phyloP scores from a whole-genome alignment of 2,329 filamentous ascomycete genomes.

The Fusarium buxicola region DNA sequence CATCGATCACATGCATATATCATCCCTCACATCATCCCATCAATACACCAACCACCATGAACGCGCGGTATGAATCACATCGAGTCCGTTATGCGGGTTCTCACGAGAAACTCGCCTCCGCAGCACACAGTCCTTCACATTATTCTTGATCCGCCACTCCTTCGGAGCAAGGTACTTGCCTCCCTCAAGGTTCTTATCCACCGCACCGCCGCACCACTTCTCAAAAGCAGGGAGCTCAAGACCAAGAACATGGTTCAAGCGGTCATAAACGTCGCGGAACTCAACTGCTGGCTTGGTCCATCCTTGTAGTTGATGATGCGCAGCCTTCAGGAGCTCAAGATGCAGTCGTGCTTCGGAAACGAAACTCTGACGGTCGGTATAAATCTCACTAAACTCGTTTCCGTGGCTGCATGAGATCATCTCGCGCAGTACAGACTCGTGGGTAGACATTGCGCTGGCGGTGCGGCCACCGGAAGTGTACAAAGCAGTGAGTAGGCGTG shows the following conservation, averaged over 20 bases:
- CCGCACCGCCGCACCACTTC: slow-evolving; percentile 32
- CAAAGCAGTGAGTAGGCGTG: slow-evolving; percentile 40
- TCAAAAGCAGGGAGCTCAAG: slow-evolving; percentile 36
- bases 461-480: slow-evolving; percentile 27
- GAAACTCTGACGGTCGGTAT: slow-evolving; percentile 25
- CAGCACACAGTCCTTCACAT: slow-evolving; percentile 19
- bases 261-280: slow-evolving; percentile 34
- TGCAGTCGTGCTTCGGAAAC: slow-evolving; percentile 31
- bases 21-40: slow-evolving; percentile 1
- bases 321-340: slow-evolving; percentile 37
- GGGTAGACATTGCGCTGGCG: slow-evolving; percentile 36
- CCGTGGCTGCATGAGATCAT: slow-evolving; percentile 34
- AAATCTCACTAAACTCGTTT: slow-evolving; percentile 10
- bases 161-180: slow-evolving; percentile 32
- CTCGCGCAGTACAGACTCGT: slow-evolving; percentile 40
- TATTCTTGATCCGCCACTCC: slow-evolving; percentile 37
- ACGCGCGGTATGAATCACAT: slow-evolving; percentile 32
- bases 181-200: slow-evolving; percentile 30
- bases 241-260: slow-evolving; percentile 27
- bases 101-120: slow-evolving; percentile 20
- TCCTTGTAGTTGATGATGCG: slow-evolving; percentile 33
- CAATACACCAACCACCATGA: slow-evolving; percentile 35
- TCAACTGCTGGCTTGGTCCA: slow-evolving; percentile 35
- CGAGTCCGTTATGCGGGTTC: slow-evolving; percentile 11
- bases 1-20: not conserved